Percentiles rank a stretch among this genome's conserved stretches.
Conservation (phyloP, 352 stramenopile genomes). For the Aphanomyces astaci region DNA sequence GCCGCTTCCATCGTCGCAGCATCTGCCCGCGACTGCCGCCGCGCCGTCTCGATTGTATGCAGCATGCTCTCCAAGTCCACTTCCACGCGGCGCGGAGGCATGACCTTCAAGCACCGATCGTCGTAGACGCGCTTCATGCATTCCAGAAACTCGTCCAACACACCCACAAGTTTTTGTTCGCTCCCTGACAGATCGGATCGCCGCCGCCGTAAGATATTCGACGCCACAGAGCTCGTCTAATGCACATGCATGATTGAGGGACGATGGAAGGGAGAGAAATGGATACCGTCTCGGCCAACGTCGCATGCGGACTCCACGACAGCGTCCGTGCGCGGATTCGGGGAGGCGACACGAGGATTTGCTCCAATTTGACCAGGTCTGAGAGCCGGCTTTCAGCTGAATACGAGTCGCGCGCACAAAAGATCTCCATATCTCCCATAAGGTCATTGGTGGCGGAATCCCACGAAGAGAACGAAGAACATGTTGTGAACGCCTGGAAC, state of each 20-base stretch:
- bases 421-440: not conserved
- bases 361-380: not conserved
- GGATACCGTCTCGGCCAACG: not conserved
- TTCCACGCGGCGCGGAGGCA: not conserved
- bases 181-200: not conserved
- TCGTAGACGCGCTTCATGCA: slow-evolving; percentile 10
- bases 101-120: slow-evolving; percentile 1
- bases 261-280: no score
- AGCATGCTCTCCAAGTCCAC: not conserved
- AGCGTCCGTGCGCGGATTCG: not conserved
- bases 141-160: not conserved
- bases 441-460: not conserved
- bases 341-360: not conserved
- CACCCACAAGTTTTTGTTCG: not conserved
- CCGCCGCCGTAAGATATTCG: not conserved
- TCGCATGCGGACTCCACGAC: not conserved
- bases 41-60: not conserved
- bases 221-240: not conserved
- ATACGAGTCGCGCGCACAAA: not conserved
- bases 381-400: not conserved
- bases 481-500: not conserved
- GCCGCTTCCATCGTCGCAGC: not conserved
- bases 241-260: no score
- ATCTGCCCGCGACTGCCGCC: not conserved
- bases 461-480: not conserved